Base-by-base conservation (phyloP, 805 yeast genomes). In the Saturnispora zaruensis region DNA sequence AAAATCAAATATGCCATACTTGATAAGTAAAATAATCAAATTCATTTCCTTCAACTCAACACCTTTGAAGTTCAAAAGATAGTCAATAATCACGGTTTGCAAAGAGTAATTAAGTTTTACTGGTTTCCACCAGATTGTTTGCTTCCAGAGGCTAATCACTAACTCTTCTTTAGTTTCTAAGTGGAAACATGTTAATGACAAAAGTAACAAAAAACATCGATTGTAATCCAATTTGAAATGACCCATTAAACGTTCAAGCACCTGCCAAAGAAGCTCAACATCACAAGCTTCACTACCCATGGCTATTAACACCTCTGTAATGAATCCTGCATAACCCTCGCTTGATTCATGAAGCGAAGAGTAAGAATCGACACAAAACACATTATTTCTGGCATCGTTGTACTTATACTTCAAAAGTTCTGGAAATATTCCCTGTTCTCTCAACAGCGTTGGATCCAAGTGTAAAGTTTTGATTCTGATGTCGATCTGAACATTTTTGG, bases 171-270 rank as follows among this genome's bases (percentile, higher is more conserved):
- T 69, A 3, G 68, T 60, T 1, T 73, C 70, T 5, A 82, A 52
- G 45, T 71, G 69, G 47, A 69, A 66, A 2, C 77, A 59, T 45
- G 76, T 74, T 2, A 85, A 59, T 44, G 78, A 79, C 32, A 89
- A 58, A 7, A 86, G 53, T 0, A 86, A 50, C 55, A 87, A 86
- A 45, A 89, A 70, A 24, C 80, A 77, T 51, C 90, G 73, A 46
- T 77, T 75, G 0, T 91, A 82, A 58, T 90, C 96, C 45, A 89
- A 70, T 47, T 76, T 75, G 62, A 79, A 88, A 61, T 83, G 87
- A 1, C 93, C 96, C 48, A 83, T 82, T 6, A 84, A 60, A 26
- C 73, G 71, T 44, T 78, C 75, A 14, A 84, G 68, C 6, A 75
- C 71, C n/a, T 73, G 64, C 8, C 73, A 60, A 8, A 77, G 72